phyloP scores from a whole-genome alignment of 2,329 filamentous ascomycete genomes.

The Fusarium concolor region DNA sequence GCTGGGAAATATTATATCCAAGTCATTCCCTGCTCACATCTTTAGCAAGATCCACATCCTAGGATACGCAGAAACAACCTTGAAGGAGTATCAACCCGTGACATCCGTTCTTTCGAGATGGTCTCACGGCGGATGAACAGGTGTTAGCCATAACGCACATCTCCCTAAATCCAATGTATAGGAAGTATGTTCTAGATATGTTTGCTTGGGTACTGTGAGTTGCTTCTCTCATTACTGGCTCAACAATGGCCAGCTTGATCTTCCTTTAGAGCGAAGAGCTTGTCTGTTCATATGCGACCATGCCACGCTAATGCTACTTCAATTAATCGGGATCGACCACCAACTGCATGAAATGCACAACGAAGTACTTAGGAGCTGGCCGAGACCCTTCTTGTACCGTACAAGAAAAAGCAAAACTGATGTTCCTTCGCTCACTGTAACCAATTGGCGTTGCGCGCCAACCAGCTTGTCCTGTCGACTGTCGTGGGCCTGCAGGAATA shows the following conservation, averaged over 20 bases:
- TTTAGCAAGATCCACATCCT: conserved; percentile 8
- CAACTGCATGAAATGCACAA: conserved; percentile 19
- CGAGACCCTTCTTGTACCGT: conserved; percentile 14
- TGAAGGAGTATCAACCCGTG: conserved; percentile 3
- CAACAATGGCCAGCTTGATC: not conserved
- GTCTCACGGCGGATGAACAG: not conserved
- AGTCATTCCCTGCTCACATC: conserved; percentile 7
- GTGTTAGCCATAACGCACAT: not conserved
- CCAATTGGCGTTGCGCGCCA: conserved; percentile 33
- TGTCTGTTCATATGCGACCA: conserved; percentile 2
- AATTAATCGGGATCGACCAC: conserved; percentile 29
- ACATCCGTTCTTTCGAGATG: conserved; percentile 11
- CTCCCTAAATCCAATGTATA: not conserved
- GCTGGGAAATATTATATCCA: not conserved
- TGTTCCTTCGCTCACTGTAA: conserved; percentile 5
- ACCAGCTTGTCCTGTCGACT: conserved; percentile 30
- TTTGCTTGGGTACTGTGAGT: not conserved
- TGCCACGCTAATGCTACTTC: conserved; percentile 13
- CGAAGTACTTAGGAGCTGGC: conserved; percentile 18
- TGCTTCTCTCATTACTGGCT: too few species aligned
- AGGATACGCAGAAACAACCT: conserved; percentile 10
- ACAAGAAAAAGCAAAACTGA: conserved; percentile 32
- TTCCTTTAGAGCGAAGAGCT: not conserved
- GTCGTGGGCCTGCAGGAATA: conserved; percentile 28
- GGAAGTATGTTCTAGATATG: not conserved